Conservation (phyloP, 1,139 yeast species). For the Taphrina confusa region DNA sequence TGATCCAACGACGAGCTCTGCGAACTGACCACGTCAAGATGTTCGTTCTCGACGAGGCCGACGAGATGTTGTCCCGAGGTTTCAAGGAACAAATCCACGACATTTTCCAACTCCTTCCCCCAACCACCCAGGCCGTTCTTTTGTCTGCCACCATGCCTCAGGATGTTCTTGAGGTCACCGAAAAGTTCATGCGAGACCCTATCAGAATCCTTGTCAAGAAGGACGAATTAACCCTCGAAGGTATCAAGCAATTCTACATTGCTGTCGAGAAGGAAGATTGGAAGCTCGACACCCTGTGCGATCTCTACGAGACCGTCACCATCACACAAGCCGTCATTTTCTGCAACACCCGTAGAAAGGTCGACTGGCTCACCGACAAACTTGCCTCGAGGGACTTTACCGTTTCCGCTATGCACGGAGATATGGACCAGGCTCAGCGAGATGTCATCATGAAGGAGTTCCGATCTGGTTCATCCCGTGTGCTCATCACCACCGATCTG, state of each 20-base stretch:
- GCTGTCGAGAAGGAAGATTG: constrained; percentile 89
- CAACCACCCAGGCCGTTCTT: constrained; percentile 92
- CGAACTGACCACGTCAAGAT: constrained; percentile 87
- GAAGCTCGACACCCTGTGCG: constrained; percentile 95
- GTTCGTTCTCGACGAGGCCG: constrained; percentile 99
- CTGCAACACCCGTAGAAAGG: constrained; percentile 99
- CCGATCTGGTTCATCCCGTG: constrained; percentile 97
- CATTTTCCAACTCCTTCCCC: constrained; percentile 90
- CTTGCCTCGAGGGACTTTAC: constrained; percentile 87
- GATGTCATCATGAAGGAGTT: constrained; percentile 98
- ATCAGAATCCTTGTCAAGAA: constrained; percentile 96
- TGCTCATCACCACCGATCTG: constrained; percentile 93
- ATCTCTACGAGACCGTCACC: constrained; percentile 94
- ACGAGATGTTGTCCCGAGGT: constrained; percentile 96
- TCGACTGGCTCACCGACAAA: constrained; percentile 86
- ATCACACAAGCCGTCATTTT: constrained; percentile 98
- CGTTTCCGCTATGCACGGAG: constrained; percentile 97
- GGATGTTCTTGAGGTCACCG: constrained; percentile 94
- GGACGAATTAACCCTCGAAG: constrained; percentile 97
- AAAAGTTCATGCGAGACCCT: constrained; percentile 96
- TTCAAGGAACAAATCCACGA: constrained; percentile 98
- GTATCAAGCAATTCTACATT: constrained; percentile 94
- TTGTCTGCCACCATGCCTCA: constrained; percentile 98
- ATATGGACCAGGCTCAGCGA: constrained; percentile 94
- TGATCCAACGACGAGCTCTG: constrained; percentile 93